Evolutionary conservation across 768 basidiomycete genomes (phyloP), one percentile per base, ranked within the genome.

Genomic region (Mycena leptocephala): DNA sequence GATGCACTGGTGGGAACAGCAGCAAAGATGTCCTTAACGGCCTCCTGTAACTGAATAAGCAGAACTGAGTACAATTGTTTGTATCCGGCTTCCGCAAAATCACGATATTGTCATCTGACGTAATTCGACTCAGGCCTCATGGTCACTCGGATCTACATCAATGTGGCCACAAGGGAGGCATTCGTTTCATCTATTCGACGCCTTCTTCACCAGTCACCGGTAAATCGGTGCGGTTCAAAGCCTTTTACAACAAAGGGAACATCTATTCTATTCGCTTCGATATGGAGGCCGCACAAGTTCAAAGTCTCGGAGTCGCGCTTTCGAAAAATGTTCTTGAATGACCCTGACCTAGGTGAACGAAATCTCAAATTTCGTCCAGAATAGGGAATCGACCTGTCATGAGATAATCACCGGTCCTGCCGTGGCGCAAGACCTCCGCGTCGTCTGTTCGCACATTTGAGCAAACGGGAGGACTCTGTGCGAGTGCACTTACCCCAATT

Each of bases 271-370:
- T 51, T 14, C 65, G 24, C 32, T 66, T 66, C 48, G 46, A 66
- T n/a, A 66, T 66, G 48, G 71, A 72, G 71, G 71, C 59, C 24
- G 71, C 71, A 1, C 71, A 72, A 39, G 53, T 65, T 4, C 71
- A 72, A 43, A 62, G 62, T 26, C 39, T 72, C 5, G 71, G 30
- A 2, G 24, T 18, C 16, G 10, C 11, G 30, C 64, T 66, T 48
- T 20, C 51, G n/a, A 13, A 53, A 66, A 13, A 66, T 66, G 30
- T 46, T 66, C 39, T 20, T 35, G 1, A 8, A 35, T 6, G 65
- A 53, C 48, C 48, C 65, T 2, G 65, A 28, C 2, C 65, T 66
- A 51, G 48, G 30, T n/a, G 33, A 9, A 13, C 33, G 24, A 24
- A 13, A 51, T 66, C 51, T 48, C 41, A 3, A 66, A 51, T 0